These are phyloP conservation scores for Metahyphopichia silvanorum DNA, from an alignment of 805 yeast species.

Conservation along the genomic window DNA sequence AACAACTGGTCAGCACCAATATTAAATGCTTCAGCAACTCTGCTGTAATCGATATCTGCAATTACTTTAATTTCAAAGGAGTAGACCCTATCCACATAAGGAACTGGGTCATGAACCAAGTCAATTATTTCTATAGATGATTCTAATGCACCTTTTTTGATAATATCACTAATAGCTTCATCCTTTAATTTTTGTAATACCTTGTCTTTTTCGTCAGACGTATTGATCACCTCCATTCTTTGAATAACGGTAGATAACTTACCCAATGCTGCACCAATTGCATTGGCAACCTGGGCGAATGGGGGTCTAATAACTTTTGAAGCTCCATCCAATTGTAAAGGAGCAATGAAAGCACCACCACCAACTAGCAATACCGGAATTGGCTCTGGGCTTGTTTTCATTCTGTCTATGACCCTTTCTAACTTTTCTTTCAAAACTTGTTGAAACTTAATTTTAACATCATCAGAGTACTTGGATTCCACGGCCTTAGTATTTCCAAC, in stretches of 20 bases:
- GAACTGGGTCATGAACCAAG: conserved; percentile 23
- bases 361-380: conserved; percentile 45
- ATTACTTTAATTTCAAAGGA: conserved; percentile 36
- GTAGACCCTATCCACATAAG: conserved; percentile 30
- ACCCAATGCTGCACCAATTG: conserved; percentile 50
- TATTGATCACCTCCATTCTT: conserved; percentile 10
- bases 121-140: conserved; percentile 19
- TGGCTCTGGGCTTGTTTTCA: conserved; percentile 44
- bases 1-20: conserved; percentile 2
- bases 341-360: conserved; percentile 45
- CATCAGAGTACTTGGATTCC: conserved; percentile 8
- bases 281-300: conserved; percentile 44
- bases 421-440: conserved; percentile 22
- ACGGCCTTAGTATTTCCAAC: conserved; percentile 25
- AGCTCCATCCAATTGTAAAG: conserved; percentile 41
- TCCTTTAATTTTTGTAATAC: conserved; percentile 12
- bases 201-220: conserved; percentile 7
- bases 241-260: conserved; percentile 34
- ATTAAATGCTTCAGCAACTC: conserved; percentile 6
- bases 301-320: conserved; percentile 41
- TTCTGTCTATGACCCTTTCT: conserved; percentile 40
- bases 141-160: conserved; percentile 22
- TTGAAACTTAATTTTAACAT: conserved; percentile 5
- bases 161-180: conserved; percentile 12
- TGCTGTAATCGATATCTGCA: conserved; percentile 43